These are phyloP conservation scores for Ceratobasidium sp. DNA, from an alignment of 1,284 basidiomycete species.

Conservation along the genomic window DNA sequence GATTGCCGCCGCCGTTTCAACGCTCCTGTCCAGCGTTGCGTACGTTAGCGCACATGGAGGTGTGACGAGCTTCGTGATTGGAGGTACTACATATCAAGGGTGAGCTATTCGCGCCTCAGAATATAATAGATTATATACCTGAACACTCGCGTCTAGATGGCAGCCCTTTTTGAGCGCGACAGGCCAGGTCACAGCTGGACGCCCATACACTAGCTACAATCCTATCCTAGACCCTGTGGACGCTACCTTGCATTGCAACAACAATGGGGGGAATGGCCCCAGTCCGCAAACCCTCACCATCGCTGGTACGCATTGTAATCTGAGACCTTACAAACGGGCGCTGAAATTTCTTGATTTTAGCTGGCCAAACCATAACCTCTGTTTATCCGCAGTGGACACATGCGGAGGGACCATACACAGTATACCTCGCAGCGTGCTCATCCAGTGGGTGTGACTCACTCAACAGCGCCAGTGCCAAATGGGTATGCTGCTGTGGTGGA, in stretches of 20 bases:
- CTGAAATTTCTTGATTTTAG: neutral
- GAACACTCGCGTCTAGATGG: constrained; percentile 15
- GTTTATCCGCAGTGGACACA: constrained; percentile 45
- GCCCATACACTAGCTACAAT: constrained; percentile 44
- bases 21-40: constrained; percentile 2
- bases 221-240: constrained; percentile 43
- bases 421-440: constrained; percentile 44
- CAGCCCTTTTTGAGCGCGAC: constrained; percentile 19
- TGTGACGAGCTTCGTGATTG: constrained; percentile 13
- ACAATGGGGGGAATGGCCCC: constrained; percentile 23
- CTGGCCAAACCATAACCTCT: constrained; percentile 39
- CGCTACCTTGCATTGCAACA: constrained; percentile 43
- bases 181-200: constrained; percentile 43
- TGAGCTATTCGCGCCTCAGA: neutral
- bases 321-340: no score
- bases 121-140: no score
- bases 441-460: constrained; percentile 48
- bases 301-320: neutral
- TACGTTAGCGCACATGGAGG: constrained; percentile 28
- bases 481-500: constrained; percentile 3
- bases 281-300: constrained; percentile 22
- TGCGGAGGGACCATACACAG: constrained; percentile 43
- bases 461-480: constrained; percentile 44
- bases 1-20: neutral
- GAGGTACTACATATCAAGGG: constrained; percentile 21